Percentiles rank a stretch among this genome's conserved stretches.
These are phyloP conservation scores for Thelonectria blattea DNA, from an alignment of 2,329 filamentous ascomycete species.

Conservation along the genomic window DNA sequence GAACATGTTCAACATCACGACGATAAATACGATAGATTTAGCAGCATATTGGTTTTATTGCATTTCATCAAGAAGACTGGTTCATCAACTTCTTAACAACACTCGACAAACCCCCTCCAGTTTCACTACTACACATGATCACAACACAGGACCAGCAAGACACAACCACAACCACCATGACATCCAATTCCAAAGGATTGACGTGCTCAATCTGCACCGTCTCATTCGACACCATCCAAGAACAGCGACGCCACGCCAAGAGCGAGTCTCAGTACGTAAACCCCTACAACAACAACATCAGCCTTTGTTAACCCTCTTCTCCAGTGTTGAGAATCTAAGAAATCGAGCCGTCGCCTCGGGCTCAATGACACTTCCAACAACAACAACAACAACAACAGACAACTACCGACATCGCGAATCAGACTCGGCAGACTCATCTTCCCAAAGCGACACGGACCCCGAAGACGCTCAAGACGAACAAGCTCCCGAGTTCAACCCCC, in stretches of 20 bases:
- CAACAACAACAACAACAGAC: not conserved
- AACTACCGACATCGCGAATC: not conserved
- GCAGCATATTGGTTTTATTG: not conserved
- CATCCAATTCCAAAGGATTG: not conserved
- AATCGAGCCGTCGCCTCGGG: not conserved
- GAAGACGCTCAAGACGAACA: not conserved
- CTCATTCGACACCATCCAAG: not conserved
- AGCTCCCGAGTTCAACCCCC: slow-evolving; percentile 35
- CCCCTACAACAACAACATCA: not conserved
- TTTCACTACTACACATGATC: too few species aligned
- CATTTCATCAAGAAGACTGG: too few species aligned
- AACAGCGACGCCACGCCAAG: not conserved
- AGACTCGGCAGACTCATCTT: not conserved
- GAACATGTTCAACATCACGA: not conserved
- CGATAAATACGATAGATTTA: not conserved
- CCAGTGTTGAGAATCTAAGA: not conserved
- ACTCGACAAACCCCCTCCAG: too few species aligned
- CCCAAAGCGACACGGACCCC: not conserved
- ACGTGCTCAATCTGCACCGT: not conserved
- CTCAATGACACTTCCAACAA: not conserved
- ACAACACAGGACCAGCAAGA: not conserved
- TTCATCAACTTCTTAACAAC: too few species aligned
- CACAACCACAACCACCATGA: not conserved
- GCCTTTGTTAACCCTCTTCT: not conserved
- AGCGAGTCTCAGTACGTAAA: not conserved